Base-by-base conservation (phyloP, 257 asterid genomes). In the Capsicum baccatum region DNA sequence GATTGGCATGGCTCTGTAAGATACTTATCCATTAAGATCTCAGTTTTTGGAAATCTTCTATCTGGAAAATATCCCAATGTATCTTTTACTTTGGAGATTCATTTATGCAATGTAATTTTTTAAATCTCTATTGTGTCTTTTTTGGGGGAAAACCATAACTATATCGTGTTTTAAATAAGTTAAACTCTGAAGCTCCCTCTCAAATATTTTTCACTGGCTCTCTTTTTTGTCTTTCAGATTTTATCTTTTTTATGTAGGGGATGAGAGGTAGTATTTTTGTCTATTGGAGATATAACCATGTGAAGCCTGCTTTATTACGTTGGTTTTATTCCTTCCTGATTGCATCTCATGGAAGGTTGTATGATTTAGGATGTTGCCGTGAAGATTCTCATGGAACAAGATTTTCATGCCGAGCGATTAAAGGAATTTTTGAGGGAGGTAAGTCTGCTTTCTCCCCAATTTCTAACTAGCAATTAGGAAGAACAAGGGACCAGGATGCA, bases 1-100 rank as follows among this genome's bases (percentile, higher is more conserved):
- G 99, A 95, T 86, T 97, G 99, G 99, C 93, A 97, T 91, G 99
- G 96, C 79, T 92, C 92, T 74, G 99, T 97, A 92, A 93, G 99
- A 86, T 83, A 80, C 85, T 81, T 82, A n/a, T 82, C 85, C 84
- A 79, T 85, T 39, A 52, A 76, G 76, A 48, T 84, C 66, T 87
- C 84, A 44, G 58, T 57, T 73, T 83, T 84, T 84, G 50, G 35
- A 48, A 79, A 35, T 21, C 88, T 59, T 57, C 83, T 57, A 9
- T 85, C 71, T 71, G 79, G 35, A 82, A 63, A 33, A 47, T 48
- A 42, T 55, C 15, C 50, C 54, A 17, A 56, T 21, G 26, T 81
- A 66, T 52, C 62, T 48, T 66, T 11, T 56, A 33, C 26, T 52
- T 62, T 5, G 44, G 59, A 62, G 57, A 81, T 52, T 52, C 76